These are phyloP conservation scores for Globomyces sp. DNA, from an alignment of 371 early-diverging fungal species.

Conservation along the genomic window DNA sequence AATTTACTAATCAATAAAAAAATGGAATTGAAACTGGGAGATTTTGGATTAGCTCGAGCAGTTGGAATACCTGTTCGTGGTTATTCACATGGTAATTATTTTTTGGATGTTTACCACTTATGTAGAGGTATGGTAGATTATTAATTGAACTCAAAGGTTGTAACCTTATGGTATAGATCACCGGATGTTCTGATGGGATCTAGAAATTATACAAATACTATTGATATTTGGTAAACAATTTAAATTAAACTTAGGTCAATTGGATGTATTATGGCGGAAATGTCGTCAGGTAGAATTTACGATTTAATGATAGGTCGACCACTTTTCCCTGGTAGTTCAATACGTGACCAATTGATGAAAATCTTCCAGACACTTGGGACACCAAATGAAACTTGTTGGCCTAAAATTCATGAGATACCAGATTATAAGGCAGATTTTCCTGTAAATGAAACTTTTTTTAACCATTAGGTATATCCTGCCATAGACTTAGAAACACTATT, in stretches of 20 bases:
- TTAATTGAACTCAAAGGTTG: constrained; percentile 76
- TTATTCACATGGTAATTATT: constrained; percentile 98
- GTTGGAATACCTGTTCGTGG: constrained; percentile 95
- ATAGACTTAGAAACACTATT: constrained; percentile 63
- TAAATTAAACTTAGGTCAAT: constrained; percentile 59
- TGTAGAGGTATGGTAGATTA: constrained; percentile 24
- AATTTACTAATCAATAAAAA: constrained; percentile 89
- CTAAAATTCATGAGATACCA: constrained; percentile 79
- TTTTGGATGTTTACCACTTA: constrained; percentile 92
- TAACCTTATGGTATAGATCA: constrained; percentile 96
- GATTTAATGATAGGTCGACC: constrained; percentile 51
- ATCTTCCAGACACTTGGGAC: constrained; percentile 88
- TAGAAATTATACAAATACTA: constrained; percentile 91
- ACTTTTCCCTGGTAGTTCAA: constrained; percentile 93
- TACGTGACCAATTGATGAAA: constrained; percentile 84
- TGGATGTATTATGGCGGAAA: constrained; percentile 72
- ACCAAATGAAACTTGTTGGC: constrained; percentile 87
- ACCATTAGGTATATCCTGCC: constrained; percentile 54
- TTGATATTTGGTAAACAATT: constrained; percentile 99
- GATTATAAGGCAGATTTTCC: constrained; percentile 66
- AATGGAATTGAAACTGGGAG: constrained; percentile 86
- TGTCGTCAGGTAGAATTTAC: constrained; percentile 53
- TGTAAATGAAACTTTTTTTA: not conserved
- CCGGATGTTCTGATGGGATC: constrained; percentile 98
- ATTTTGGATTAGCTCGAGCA: constrained; percentile 95